Evolutionary conservation across 2,329 filamentous ascomycete species (phyloP).

Genomic region (Fusarium penzigii): DNA sequence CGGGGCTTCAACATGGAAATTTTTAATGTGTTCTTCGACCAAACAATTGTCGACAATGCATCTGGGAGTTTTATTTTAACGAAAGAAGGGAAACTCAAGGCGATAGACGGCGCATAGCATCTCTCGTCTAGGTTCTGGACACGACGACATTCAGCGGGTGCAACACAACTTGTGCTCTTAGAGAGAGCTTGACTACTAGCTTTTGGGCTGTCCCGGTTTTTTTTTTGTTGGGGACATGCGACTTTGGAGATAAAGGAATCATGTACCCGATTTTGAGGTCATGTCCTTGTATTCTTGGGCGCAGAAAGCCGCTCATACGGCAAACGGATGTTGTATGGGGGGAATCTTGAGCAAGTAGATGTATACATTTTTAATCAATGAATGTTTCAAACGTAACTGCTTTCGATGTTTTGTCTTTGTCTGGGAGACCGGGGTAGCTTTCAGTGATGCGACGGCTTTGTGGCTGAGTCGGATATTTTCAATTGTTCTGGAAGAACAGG

Average conservation of each 20-base stretch:
- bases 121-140: constrained; percentile 18
- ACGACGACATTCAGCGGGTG: constrained; percentile 21
- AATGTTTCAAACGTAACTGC: constrained; percentile 10
- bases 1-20: constrained; percentile 3
- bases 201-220: constrained; percentile 18
- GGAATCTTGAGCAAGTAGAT: constrained; percentile 21
- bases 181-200: constrained; percentile 8
- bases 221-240: constrained; percentile 29
- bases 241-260: constrained; percentile 21
- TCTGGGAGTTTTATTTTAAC: constrained; percentile 24
- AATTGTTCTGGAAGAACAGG: no score
- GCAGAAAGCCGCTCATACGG: constrained; percentile 7
- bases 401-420: not conserved
- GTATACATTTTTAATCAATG: constrained; percentile 24
- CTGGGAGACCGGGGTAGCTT: not conserved
- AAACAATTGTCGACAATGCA: constrained; percentile 15
- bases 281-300: constrained; percentile 8
- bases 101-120: constrained; percentile 26
- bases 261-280: constrained; percentile 21
- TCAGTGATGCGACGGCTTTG: no score
- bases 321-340: constrained; percentile 16
- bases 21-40: constrained; percentile 15
- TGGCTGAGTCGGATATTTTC: no score
- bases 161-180: not conserved
- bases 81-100: constrained; percentile 6